phyloP scores from a whole-genome alignment of 345 rosid species.

The Ceriops tagal region DNA sequence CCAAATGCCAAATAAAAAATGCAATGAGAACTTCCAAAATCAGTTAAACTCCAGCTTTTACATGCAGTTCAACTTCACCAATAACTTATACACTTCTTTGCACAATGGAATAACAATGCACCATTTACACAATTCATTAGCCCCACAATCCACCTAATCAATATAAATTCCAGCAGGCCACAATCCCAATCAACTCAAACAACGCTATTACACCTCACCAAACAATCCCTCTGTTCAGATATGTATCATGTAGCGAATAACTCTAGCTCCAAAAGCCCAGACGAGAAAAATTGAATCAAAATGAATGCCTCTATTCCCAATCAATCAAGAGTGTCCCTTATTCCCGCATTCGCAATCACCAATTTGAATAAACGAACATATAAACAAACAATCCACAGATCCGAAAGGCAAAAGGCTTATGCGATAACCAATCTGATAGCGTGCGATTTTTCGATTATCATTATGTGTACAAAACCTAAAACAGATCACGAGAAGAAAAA shows the following conservation, averaged over 20 bases:
- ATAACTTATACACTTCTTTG: background rate
- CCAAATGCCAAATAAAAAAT: background rate
- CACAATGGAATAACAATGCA: background rate
- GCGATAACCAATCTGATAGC: conserved; percentile 14
- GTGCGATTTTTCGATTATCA: conserved; percentile 18
- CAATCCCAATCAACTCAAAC: conserved; percentile 16
- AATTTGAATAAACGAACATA: too few relatives aligned
- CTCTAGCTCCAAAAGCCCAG: background rate
- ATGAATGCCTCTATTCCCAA: background rate
- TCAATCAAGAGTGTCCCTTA: background rate
- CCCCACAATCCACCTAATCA: conserved; percentile 3
- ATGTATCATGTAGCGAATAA: conserved; percentile 1
- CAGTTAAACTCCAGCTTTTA: background rate
- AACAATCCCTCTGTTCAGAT: background rate
- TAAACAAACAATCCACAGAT: conserved; percentile 8
- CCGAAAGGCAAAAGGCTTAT: conserved; percentile 10
- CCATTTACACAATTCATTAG: conserved; percentile 7
- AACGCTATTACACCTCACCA: conserved; percentile 5
- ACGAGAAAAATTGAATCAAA: background rate
- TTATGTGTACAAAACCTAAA: conserved; percentile 17
- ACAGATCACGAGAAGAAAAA: conserved; percentile 6
- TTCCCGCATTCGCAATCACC: background rate
- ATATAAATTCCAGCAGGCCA: conserved; percentile 4
- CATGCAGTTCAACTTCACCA: background rate
- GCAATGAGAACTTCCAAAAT: conserved; percentile 3